A percentile compares a stretch with the other conserved stretches of the same genome.
phyloP scores from a whole-genome alignment of 495 filamentous ascomycete species.

The Friedmanniomyces simplex region DNA sequence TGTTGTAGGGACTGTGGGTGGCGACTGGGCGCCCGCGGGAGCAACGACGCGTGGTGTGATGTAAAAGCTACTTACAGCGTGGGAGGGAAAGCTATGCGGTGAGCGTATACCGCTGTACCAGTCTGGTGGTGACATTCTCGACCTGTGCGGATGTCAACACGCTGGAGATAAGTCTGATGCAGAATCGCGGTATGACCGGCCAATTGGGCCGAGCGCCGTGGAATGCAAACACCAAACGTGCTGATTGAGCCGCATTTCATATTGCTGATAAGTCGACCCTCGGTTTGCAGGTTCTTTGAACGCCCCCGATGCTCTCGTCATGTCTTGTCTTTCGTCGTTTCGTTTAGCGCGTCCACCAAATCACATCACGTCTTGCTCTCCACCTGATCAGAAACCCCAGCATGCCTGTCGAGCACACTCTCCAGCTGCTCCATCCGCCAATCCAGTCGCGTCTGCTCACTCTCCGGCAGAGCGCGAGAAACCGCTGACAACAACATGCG shows the following conservation, averaged over 20 bases:
- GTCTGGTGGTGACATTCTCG: background rate
- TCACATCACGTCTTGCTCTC: background rate
- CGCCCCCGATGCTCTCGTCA: too few species aligned
- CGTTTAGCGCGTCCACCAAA: too few species aligned
- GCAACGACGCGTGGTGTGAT: background rate
- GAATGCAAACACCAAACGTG: background rate
- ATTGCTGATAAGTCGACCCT: too few species aligned
- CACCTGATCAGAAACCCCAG: background rate
- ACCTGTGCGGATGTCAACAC: background rate
- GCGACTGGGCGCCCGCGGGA: background rate
- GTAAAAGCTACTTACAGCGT: background rate
- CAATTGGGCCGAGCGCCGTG: background rate
- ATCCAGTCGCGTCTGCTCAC: background rate
- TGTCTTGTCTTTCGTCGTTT: too few species aligned
- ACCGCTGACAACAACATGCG: slow-evolving; percentile 1
- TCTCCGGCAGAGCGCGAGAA: background rate
- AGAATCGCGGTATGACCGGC: background rate
- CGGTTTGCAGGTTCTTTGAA: background rate
- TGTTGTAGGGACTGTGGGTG: background rate
- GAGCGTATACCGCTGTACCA: background rate
- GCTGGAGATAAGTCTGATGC: background rate
- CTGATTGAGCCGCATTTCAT: background rate
- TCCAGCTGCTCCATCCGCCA: background rate
- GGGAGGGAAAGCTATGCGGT: background rate
- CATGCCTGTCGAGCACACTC: background rate